Evolutionary conservation across 1,284 basidiomycete genomes (phyloP), one percentile per base, ranked within the genome.

Genomic region (Apiotrichum porosum): DNA sequence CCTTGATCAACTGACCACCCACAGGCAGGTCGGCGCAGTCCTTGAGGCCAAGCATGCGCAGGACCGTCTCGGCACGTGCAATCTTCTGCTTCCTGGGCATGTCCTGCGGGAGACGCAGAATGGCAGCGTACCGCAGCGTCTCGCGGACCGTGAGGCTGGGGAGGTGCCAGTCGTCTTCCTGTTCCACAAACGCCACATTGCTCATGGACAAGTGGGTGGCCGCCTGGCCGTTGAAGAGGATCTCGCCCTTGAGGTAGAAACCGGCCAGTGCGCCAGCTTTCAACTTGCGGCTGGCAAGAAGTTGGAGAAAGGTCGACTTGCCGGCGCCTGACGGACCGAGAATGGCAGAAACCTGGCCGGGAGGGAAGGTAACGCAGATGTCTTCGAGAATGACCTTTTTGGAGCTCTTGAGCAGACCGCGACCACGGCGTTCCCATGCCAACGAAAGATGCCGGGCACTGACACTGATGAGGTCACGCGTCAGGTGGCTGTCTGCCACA

Each of bases 11-110:
- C 37, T 75, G 72, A 3, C 79, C 78, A 15, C 79, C 79, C 17
- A 80, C 77, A n/a, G 78, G 68, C 18, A 75, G 69, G 55, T 80
- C 76, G 21, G 78, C 79, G 51, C 79, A 80, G 44, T 77, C 72
- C 49, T 76, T 75, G 32, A 81, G 53, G 0, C 79, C 79, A 21
- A 81, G 71, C 74, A 76, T 76, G 30, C 66, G 56, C 23, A 78
- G 54, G 0, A 79, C 76, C 21, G 75, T 77, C 49, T 79, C 79
- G 2, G 78, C 78, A 9, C 78, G 61, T 2, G 73, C 73, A 12
- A 72, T 57, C 62, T 78, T 78, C 41, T 72, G 66, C 44, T 68
- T 68, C 37, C 54, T 57, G 18, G 66, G 69, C 64, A 78, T 72
- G 24, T 69, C 71, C 31, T 67, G 68, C 0, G 72, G 75, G 14